A percentile compares a stretch with the other conserved stretches of the same genome.
These are phyloP conservation scores for Pharus latifolius DNA, from an alignment of 176 grass and related monocot genomes.

Conservation along the genomic window DNA sequence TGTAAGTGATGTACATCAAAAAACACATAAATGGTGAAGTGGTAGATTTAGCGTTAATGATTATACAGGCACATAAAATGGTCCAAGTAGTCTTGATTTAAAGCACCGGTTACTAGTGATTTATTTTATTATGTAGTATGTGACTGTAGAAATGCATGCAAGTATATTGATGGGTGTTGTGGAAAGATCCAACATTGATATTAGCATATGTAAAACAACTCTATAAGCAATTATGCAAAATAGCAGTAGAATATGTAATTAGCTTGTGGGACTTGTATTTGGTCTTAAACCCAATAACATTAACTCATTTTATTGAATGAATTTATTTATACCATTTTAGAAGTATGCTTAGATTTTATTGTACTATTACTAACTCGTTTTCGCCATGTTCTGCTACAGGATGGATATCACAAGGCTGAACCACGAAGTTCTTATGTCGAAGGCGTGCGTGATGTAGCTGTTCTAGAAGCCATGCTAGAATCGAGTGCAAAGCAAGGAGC, in stretches of 20 bases:
- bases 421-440: conserved; percentile 62
- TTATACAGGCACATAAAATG: too few relatives aligned
- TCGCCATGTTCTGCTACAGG: conserved; percentile 21
- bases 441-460: conserved; percentile 75
- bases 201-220: neutral
- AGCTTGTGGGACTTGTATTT: neutral
- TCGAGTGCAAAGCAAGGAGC: conserved; percentile 65
- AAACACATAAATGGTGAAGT: too few relatives aligned
- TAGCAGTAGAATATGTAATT: neutral
- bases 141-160: neutral
- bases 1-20: too few relatives aligned
- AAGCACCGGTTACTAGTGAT: too few relatives aligned
- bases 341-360: neutral
- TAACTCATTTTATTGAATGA: neutral
- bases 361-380: neutral
- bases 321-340: neutral
- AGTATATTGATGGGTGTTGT: neutral
- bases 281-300: neutral
- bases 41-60: too few relatives aligned
- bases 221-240: neutral
- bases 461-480: conserved; percentile 91
- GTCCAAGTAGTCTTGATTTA: too few relatives aligned
- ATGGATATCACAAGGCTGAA: conserved; percentile 52
- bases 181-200: neutral
- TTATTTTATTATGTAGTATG: too few relatives aligned